Evolutionary conservation across 495 filamentous ascomycete species (phyloP), one percentile per base, ranked within the genome.

Genomic region (Neurospora sp.): DNA sequence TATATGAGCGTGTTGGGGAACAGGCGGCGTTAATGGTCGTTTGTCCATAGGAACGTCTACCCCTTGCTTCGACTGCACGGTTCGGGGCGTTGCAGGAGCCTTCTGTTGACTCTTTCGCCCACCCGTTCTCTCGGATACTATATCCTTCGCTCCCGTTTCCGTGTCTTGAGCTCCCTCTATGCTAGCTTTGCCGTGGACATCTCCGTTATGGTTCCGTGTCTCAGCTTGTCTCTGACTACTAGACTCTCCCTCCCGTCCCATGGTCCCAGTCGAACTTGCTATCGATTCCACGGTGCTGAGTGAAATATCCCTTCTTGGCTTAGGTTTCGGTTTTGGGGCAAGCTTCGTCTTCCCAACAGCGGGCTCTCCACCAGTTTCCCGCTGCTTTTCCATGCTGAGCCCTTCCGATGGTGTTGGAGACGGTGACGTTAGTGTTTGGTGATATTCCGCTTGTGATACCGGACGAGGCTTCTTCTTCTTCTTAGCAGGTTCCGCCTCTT

Each of bases 401-500:
- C 48, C 48, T 44, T 42, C 41, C 16, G 72, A 73, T n/a, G 69
- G 61, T 8, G 72, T 27, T 8, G 72, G 72, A 35, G 72, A 71
- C 16, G 59, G 69, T 2, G 73, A 70, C 27, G n/a, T 69, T 53
- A 70, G 12, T 35, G 48, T 59, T 20, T 45, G 42, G 17, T 68
- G 53, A 65, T 65, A 31, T 65, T 65, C n/a, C 3, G 73, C 7
- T 59, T 45, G 17, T 20, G 20, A 16, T 40, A 8, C 20, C 3
- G 48, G 68, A 61, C 40, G 39, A 9, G 61, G 69, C n/a, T 71
- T 22, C 39, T 74, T 70, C 70, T 70, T 78, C 74, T 77, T 85
- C 80, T 84, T 86, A n/a, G 81, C 78, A 10, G 82, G 78, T 38
- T 82, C 79, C 69, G 74, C 74, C 42, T 77, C 76, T 7, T 59